phyloP scores from a whole-genome alignment of 441 rosid species.

The Corymbia calophylla region DNA sequence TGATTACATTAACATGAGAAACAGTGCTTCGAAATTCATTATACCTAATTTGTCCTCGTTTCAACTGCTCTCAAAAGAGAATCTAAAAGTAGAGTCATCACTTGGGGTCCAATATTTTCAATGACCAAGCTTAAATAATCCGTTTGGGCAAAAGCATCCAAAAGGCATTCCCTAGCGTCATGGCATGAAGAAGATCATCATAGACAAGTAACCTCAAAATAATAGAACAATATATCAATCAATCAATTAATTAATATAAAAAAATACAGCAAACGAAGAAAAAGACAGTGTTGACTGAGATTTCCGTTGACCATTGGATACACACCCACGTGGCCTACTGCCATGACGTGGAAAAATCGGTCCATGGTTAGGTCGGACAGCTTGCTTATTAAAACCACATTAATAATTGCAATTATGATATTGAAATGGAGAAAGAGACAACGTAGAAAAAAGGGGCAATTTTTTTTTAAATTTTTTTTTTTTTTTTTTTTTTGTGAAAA shows the following conservation, averaged over 20 bases:
- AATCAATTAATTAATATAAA: neutral
- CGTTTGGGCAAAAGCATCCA: neutral
- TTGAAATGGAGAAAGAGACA: neutral
- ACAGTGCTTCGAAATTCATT: too few relatives aligned
- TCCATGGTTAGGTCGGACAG: constrained; percentile 27
- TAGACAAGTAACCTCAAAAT: neutral
- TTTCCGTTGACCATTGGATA: constrained; percentile 15
- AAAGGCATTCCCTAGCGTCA: neutral
- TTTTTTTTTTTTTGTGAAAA: neutral
- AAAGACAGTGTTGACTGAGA: constrained; percentile 27
- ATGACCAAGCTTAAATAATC: neutral
- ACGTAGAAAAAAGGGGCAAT: neutral
- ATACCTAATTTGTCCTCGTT: neutral
- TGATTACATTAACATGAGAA: neutral
- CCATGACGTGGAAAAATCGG: constrained; percentile 16
- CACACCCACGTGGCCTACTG: constrained; percentile 28
- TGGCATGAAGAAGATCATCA: neutral
- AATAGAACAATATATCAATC: neutral
- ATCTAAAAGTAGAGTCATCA: neutral
- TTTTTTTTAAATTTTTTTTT: neutral
- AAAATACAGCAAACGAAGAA: neutral
- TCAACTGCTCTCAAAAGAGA: neutral
- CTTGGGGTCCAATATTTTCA: neutral
- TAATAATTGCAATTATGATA: neutral
- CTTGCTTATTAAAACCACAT: neutral